Conservation (phyloP, 108 stramenopile genomes). For the Cyclotella choctawhatcheeana region DNA sequence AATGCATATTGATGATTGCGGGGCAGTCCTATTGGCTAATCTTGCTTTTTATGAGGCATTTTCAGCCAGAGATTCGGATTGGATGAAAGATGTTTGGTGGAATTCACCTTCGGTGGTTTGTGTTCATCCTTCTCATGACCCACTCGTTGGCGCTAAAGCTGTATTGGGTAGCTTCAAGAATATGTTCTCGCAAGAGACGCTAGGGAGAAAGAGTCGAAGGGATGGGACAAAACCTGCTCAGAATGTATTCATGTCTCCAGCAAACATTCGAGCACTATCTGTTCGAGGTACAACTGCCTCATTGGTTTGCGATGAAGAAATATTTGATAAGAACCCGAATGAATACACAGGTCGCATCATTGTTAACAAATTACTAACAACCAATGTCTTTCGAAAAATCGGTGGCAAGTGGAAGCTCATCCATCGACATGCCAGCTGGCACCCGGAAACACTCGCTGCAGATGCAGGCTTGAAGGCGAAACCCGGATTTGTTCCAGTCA, state of each 20-base stretch:
- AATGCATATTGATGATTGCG: constrained; percentile 83
- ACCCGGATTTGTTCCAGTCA: constrained; percentile 21
- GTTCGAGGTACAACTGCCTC: constrained; percentile 81
- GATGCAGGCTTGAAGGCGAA: constrained; percentile 60
- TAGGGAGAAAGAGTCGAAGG: constrained; percentile 17
- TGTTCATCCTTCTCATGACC: constrained; percentile 77
- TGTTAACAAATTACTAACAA: constrained; percentile 74
- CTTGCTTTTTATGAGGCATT: constrained; percentile 82
- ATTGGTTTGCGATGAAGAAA: constrained; percentile 85
- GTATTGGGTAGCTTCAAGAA: constrained; percentile 70
- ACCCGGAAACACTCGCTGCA: constrained; percentile 76
- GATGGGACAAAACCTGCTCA: constrained; percentile 6
- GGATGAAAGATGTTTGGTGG: constrained; percentile 81
- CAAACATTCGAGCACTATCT: constrained; percentile 65
- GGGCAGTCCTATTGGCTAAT: constrained; percentile 77
- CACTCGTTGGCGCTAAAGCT: constrained; percentile 67
- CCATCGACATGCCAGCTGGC: constrained; percentile 88
- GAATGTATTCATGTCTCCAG: constrained; percentile 69
- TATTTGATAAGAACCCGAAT: constrained; percentile 70
- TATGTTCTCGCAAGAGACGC: constrained; percentile 68
- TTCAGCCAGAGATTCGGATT: constrained; percentile 60
- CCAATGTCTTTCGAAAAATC: constrained; percentile 88
- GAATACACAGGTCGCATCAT: constrained; percentile 53
- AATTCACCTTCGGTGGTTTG: constrained; percentile 69
- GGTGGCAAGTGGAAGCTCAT: constrained; percentile 78